A percentile compares a stretch with the other conserved stretches of the same genome.
These are phyloP conservation scores for Aspergillus sojae DNA, from an alignment of 2,329 filamentous ascomycete species.

Conservation along the genomic window DNA sequence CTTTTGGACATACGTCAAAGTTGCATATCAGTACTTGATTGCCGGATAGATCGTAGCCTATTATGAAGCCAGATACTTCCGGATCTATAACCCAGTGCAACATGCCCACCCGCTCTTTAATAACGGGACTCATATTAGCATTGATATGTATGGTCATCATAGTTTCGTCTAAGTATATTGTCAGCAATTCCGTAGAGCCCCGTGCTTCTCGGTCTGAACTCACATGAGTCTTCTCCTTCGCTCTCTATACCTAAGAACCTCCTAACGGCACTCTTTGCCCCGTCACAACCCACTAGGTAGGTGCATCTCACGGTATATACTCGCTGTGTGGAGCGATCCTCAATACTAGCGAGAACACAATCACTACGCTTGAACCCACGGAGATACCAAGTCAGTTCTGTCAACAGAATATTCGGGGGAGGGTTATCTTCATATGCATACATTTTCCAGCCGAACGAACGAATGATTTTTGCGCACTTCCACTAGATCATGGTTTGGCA, in stretches of 20 bases:
- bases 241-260: slow-evolving; percentile 37
- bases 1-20: slow-evolving; percentile 39
- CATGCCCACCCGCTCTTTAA: slow-evolving; percentile 46
- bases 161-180: slow-evolving; percentile 8
- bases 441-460: slow-evolving; percentile 40
- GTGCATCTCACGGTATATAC: slow-evolving; percentile 33
- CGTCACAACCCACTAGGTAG: slow-evolving; percentile 43
- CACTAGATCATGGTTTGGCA: slow-evolving; percentile 23
- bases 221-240: slow-evolving; percentile 49
- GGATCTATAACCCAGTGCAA: slow-evolving; percentile 51
- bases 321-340: slow-evolving; percentile 28
- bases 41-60: slow-evolving; percentile 35
- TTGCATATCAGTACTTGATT: slow-evolving; percentile 51
- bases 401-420: background rate
- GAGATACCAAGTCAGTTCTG: background rate
- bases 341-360: slow-evolving; percentile 31
- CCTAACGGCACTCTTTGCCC: slow-evolving; percentile 35
- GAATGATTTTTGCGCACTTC: slow-evolving; percentile 25
- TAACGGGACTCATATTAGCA: slow-evolving; percentile 42
- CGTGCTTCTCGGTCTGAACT: slow-evolving; percentile 29
- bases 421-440: slow-evolving; percentile 15
- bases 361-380: slow-evolving; percentile 20
- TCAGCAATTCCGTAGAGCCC: background rate
- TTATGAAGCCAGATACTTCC: slow-evolving; percentile 47
- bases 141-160: slow-evolving; percentile 54